These are phyloP conservation scores for Colletotrichum cereale DNA, from an alignment of 2,329 filamentous ascomycete species.

Conservation along the genomic window DNA sequence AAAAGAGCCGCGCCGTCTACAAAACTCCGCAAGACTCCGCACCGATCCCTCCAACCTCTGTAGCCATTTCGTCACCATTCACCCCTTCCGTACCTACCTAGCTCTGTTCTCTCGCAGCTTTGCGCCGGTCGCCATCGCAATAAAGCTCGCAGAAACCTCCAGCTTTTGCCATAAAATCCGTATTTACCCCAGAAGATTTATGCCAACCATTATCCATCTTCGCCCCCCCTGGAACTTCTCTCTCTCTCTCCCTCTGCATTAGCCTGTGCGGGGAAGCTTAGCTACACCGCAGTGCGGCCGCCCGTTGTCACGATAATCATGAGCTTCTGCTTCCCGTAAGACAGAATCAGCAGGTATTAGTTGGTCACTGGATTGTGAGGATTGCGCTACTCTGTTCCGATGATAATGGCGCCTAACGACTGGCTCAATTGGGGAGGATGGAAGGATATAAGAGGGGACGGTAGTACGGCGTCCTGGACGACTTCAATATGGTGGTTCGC, in stretches of 20 bases:
- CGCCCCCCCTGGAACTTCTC: not conserved
- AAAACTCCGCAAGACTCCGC: slow-evolving; percentile 37
- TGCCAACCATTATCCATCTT: not conserved
- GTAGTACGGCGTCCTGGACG: not conserved
- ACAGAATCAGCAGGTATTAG: not conserved
- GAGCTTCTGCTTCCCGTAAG: slow-evolving; percentile 3
- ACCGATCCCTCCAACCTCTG: slow-evolving; percentile 15
- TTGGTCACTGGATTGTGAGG: not conserved
- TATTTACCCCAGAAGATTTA: not conserved
- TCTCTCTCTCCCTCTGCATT: not conserved
- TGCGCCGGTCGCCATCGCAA: slow-evolving; percentile 5
- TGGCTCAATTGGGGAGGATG: slow-evolving; percentile 9
- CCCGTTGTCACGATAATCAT: not conserved
- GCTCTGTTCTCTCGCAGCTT: not conserved
- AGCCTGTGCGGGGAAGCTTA: slow-evolving; percentile 32
- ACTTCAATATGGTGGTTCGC: slow-evolving; percentile 29
- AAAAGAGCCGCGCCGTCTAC: slow-evolving; percentile 10
- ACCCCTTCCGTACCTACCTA: not conserved
- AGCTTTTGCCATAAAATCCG: not conserved
- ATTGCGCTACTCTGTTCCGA: not conserved
- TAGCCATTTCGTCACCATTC: slow-evolving; percentile 25
- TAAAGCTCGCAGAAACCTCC: slow-evolving; percentile 14
- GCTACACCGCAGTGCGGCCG: slow-evolving; percentile 26
- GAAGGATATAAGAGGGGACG: slow-evolving; percentile 16
- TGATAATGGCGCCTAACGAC: slow-evolving; percentile 9